Conservation (phyloP, 495 filamentous ascomycete species). For the Neurospora sp. region DNA sequence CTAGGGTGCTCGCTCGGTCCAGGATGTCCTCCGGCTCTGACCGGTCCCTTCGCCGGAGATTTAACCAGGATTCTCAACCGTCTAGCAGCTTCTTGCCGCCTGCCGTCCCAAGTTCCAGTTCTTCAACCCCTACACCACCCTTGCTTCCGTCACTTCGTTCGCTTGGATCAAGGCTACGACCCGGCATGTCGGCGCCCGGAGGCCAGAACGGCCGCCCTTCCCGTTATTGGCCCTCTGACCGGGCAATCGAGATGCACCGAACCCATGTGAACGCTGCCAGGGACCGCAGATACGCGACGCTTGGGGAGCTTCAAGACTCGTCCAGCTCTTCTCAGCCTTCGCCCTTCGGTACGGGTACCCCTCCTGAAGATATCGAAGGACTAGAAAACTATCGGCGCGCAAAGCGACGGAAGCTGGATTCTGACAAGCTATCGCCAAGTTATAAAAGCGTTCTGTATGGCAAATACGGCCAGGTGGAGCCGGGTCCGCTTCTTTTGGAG, state of each 20-base stretch:
- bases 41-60: slow-evolving; percentile 24
- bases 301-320: slow-evolving; percentile 5
- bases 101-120: slow-evolving; percentile 7
- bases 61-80: slow-evolving; percentile 25
- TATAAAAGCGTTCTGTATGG: slow-evolving; percentile 63
- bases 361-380: slow-evolving; percentile 11
- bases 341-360: not conserved
- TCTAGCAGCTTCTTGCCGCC: slow-evolving; percentile 13
- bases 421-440: slow-evolving; percentile 42
- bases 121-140: slow-evolving; percentile 9
- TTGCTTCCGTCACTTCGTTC: slow-evolving; percentile 33
- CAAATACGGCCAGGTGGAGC: slow-evolving; percentile 70
- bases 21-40: slow-evolving; percentile 31
- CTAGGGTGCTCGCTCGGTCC: slow-evolving; percentile 2
- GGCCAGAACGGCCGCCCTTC: slow-evolving; percentile 11
- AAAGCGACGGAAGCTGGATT: slow-evolving; percentile 70
- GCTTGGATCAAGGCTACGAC: slow-evolving; percentile 19
- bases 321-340: not conserved
- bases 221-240: slow-evolving; percentile 24
- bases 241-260: slow-evolving; percentile 20
- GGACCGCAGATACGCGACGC: not conserved
- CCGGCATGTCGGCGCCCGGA: slow-evolving; percentile 15
- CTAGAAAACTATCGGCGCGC: slow-evolving; percentile 26
- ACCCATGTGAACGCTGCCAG: not conserved
- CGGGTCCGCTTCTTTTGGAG: slow-evolving; percentile 72